Conservation (phyloP, 2,329 filamentous ascomycete species). For the Fusarium nematophilum region DNA sequence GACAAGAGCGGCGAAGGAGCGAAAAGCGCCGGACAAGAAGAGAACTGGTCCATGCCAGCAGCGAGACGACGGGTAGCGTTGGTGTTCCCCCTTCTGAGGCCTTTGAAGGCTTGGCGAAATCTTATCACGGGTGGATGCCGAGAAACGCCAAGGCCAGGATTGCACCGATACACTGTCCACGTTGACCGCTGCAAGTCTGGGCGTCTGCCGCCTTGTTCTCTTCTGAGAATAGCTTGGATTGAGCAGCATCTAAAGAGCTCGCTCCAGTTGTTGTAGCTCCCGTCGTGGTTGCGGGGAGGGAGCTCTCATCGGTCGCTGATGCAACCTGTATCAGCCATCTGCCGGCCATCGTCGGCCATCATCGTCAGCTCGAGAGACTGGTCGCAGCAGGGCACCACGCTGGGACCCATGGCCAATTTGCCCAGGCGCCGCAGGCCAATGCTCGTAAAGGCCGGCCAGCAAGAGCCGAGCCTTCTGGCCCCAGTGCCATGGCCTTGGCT, state of each 20-base stretch:
- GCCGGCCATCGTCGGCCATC: slow-evolving; percentile 16
- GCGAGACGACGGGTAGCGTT: slow-evolving; percentile 41
- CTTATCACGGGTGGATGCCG: slow-evolving; percentile 47
- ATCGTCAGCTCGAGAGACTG: slow-evolving; percentile 15
- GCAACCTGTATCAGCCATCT: not conserved
- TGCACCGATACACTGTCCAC: slow-evolving; percentile 45
- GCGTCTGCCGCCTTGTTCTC: slow-evolving; percentile 29
- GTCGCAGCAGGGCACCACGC: not conserved
- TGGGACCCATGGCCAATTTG: slow-evolving; percentile 29
- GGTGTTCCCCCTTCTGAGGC: slow-evolving; percentile 45
- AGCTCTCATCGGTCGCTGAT: slow-evolving; percentile 13
- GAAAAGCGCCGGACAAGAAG: slow-evolving; percentile 32
- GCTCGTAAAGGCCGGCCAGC: slow-evolving; percentile 23
- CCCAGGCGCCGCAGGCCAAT: slow-evolving; percentile 34
- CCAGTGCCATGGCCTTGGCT: slow-evolving; percentile 43
- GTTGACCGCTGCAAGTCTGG: slow-evolving; percentile 43
- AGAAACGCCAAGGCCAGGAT: slow-evolving; percentile 46
- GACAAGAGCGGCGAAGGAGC: slow-evolving; percentile 23
- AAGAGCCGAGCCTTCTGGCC: slow-evolving; percentile 36
- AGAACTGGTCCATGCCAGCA: slow-evolving; percentile 36
- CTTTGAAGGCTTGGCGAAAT: slow-evolving; percentile 49
- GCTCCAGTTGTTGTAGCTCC: not conserved
- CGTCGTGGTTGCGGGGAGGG: slow-evolving; percentile 5
- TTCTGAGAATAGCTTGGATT: slow-evolving; percentile 5
- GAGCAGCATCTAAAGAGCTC: not conserved